These are phyloP conservation scores for Xylaria sp. DNA, from an alignment of 2,329 filamentous ascomycete genomes.

Conservation along the genomic window DNA sequence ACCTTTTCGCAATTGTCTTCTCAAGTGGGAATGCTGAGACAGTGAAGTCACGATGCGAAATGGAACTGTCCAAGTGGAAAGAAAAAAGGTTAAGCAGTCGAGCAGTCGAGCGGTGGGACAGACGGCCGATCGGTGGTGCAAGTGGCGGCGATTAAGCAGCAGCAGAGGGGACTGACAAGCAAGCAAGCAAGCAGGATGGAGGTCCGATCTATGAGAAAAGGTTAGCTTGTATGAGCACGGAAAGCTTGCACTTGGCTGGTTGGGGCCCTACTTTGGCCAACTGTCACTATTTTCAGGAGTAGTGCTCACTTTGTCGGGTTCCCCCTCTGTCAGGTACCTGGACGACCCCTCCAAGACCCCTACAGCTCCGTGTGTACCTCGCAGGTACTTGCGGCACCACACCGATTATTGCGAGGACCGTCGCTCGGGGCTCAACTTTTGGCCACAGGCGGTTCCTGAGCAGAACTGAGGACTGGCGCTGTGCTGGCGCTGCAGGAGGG, in stretches of 20 bases:
- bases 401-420: constrained; percentile 9
- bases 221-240: constrained; percentile 13
- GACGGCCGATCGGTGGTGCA: background rate
- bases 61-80: constrained; percentile 25
- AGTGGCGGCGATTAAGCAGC: constrained; percentile 18
- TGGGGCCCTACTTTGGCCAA: constrained; percentile 6
- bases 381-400: constrained; percentile 11
- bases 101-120: constrained; percentile 13
- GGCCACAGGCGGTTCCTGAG: constrained; percentile 24
- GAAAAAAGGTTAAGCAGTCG: constrained; percentile 21
- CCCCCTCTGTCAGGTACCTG: constrained; percentile 12
- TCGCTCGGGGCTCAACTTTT: constrained; percentile 28
- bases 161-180: constrained; percentile 1
- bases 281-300: too few species aligned
- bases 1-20: constrained; percentile 28
- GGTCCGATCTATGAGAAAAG: constrained; percentile 21
- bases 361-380: constrained; percentile 5
- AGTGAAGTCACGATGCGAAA: constrained; percentile 32
- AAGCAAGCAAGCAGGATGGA: constrained; percentile 19
- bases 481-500: constrained; percentile 27
- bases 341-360: constrained; percentile 23
- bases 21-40: constrained; percentile 30
- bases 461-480: background rate
- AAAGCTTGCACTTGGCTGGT: constrained; percentile 15
- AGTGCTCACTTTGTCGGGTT: constrained; percentile 19